Evolutionary conservation across 169 alveolate species (phyloP), one percentile per base, ranked within the genome.

Genomic region (Theileria annulata): DNA sequence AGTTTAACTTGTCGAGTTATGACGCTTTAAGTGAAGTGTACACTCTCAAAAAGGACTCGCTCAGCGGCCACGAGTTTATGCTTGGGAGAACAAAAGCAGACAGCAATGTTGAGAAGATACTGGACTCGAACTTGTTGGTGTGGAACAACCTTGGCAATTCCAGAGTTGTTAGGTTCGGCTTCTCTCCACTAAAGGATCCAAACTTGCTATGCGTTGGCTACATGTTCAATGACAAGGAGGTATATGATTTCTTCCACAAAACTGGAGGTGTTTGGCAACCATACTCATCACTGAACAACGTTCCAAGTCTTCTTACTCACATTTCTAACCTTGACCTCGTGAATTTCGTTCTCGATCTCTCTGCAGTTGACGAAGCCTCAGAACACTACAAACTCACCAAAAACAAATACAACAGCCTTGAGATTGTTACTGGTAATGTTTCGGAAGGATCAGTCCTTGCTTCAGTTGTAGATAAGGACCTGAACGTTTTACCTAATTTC

Each of bases 91-190:
- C 42, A 13, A 62, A 19, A 30, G 25, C 6, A 21, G 12, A 62
- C 48, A 62, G 13, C 5, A 15, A 28, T 19, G 23, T 62, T 31
- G 31, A 25, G 0, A 15, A 21, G 3, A 37, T 62, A 37, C 13
- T 19, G 37, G 71, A 62, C 37, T 31, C 51, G 25, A 37, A 62
- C 71, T 21, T 30, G 37, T 23, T 62, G 48, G 71, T 62, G 31
- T 62, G 71, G 71, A 62, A 21, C 31, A 15, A 62, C 37, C 23
- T 28, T 21, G 23, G 9, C 51, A 21, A 62, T 8, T 2, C 15
- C 15, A 42, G 31, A 56, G 66, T 56, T 15, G 35, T 56, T 19
- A 56, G 66, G 66, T 56, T 56, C 28, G 66, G 35, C 35, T 56
- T 21, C 66, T 21, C 6, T 15, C 66, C 66, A 15, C 35, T n/a